These are phyloP conservation scores for Chloroidium sp. DNA, from an alignment of 163 green algal genomes.

Conservation along the genomic window DNA sequence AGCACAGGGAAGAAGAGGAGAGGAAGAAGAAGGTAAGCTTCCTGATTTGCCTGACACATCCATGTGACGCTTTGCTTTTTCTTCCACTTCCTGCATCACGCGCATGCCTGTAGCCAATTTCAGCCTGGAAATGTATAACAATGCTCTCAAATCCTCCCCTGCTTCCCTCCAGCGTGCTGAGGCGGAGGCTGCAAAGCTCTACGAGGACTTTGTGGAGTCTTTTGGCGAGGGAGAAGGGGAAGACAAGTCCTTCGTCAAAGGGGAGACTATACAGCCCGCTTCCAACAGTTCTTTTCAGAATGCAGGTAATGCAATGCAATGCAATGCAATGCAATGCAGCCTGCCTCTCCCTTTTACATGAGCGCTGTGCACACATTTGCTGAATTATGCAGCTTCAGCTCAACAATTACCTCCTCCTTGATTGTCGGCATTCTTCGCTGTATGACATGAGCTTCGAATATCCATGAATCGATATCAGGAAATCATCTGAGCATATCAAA, in stretches of 20 bases:
- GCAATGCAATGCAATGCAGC: not conserved
- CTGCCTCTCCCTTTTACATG: no score
- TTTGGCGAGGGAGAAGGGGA: constrained; percentile 38
- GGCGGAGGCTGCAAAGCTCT: constrained; percentile 67
- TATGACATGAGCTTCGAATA: no score
- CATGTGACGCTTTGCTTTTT: not conserved
- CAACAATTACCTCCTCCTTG: no score
- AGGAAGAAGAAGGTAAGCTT: constrained; percentile 59
- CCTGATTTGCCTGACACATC: not conserved
- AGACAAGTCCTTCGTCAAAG: constrained; percentile 47
- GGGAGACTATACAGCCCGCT: constrained; percentile 49
- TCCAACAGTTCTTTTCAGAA: not conserved
- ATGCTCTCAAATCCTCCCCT: not conserved
- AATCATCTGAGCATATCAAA: no score
- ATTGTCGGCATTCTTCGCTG: no score
- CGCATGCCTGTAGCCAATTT: not conserved
- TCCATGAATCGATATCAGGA: no score
- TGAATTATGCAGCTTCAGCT: no score
- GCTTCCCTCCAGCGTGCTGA: constrained; percentile 55
- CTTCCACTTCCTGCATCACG: not conserved
- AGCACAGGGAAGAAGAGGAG: constrained; percentile 72
- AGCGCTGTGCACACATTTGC: no score
- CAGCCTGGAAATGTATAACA: not conserved
- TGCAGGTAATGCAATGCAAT: no score
- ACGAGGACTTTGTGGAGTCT: constrained; percentile 77